These are phyloP conservation scores for Bipolaris gigantea DNA, from an alignment of 2,329 filamentous ascomycete species.

Conservation along the genomic window DNA sequence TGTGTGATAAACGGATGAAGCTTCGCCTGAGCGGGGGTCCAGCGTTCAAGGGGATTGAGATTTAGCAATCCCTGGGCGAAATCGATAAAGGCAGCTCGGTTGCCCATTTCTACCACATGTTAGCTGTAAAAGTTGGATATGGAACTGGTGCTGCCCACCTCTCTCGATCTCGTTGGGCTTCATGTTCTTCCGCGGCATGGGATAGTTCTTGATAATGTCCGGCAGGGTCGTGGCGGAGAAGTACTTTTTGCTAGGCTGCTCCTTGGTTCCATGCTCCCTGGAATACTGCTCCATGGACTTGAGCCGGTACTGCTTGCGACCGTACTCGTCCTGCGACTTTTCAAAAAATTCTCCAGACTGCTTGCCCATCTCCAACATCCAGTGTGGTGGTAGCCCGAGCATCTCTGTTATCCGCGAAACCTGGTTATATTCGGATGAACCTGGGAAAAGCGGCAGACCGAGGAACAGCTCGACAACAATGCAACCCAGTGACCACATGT, in stretches of 20 bases:
- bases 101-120: conserved; percentile 82
- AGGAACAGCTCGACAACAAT: conserved; percentile 98
- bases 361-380: conserved; percentile 99
- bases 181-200: conserved; percentile 99
- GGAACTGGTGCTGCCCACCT: conserved; percentile 61
- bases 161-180: conserved; percentile 94
- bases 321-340: conserved; percentile 88
- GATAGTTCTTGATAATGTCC: conserved; percentile 96
- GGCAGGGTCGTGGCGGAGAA: conserved; percentile 92
- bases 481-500: conserved; percentile 99
- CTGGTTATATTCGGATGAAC: conserved; percentile 98
- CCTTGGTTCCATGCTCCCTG: conserved; percentile 91
- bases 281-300: conserved; percentile 99
- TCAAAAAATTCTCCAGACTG: conserved; percentile 98
- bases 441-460: conserved; percentile 89
- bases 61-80: conserved; percentile 92
- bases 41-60: conserved; percentile 93
- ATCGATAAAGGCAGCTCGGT: conserved; percentile 95
- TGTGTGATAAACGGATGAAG: conserved; percentile 98
- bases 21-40: conserved; percentile 97
- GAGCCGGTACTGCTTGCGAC: conserved; percentile 83
- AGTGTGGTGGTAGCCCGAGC: conserved; percentile 92
- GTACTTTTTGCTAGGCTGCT: conserved; percentile 99
- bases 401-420: conserved; percentile 97
- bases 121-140: conserved; percentile 4